A percentile compares a stretch with the other conserved stretches of the same genome.
phyloP scores from a whole-genome alignment of 176 grass and related monocot species.

The Chloris gayana region DNA sequence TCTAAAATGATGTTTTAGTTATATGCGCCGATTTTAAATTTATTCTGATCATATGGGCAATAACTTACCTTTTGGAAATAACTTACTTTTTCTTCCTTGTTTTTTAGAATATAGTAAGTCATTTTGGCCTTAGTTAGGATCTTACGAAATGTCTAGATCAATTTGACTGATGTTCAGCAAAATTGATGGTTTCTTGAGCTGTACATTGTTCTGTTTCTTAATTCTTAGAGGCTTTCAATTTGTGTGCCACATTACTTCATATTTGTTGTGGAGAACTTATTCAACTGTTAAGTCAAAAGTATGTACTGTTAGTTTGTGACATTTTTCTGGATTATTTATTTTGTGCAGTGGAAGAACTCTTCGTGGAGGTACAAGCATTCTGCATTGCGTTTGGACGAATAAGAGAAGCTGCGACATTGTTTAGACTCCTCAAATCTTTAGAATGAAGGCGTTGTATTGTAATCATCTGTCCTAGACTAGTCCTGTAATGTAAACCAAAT shows the following conservation, averaged over 20 bases:
- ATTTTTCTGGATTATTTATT: constrained; percentile 23
- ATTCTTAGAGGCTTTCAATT: constrained; percentile 10
- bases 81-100: too few species aligned
- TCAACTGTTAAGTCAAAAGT: neutral
- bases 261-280: neutral
- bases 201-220: constrained; percentile 16
- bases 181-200: neutral
- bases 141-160: neutral
- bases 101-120: too few species aligned
- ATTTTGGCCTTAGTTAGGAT: neutral
- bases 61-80: constrained; percentile 23
- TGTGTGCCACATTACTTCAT: neutral
- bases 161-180: neutral
- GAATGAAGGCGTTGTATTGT: constrained; percentile 54
- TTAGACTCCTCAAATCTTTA: constrained; percentile 88
- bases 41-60: neutral
- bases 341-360: constrained; percentile 86
- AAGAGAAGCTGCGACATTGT: constrained; percentile 82
- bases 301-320: constrained; percentile 4
- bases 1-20: constrained; percentile 2
- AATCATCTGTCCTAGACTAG: neutral
- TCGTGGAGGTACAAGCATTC: constrained; percentile 95
- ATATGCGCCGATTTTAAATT: too few species aligned
- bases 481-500: neutral
- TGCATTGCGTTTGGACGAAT: constrained; percentile 92